phyloP scores from a whole-genome alignment of 2,329 filamentous ascomycete species.

The Pseudohalonectria lignicola region DNA sequence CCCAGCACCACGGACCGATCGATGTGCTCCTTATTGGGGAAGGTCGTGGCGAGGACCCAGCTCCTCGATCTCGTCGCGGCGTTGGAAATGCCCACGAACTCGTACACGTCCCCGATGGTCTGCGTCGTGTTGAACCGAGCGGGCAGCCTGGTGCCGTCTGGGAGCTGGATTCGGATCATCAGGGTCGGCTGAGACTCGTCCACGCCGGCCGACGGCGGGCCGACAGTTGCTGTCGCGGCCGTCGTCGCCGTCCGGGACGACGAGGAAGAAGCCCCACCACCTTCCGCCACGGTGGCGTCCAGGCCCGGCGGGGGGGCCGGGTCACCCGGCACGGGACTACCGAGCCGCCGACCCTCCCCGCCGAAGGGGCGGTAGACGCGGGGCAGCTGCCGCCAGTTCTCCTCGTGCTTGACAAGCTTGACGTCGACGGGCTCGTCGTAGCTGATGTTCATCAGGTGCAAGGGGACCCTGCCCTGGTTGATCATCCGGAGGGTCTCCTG shows the following conservation, averaged over 20 bases:
- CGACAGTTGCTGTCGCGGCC: slow-evolving; percentile 17
- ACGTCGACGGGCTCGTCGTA: slow-evolving; percentile 69
- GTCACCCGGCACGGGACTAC: slow-evolving; percentile 63
- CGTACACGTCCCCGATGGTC: slow-evolving; percentile 68
- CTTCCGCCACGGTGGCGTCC: slow-evolving; percentile 21
- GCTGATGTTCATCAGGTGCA: slow-evolving; percentile 68
- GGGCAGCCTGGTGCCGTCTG: slow-evolving; percentile 65
- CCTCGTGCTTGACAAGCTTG: slow-evolving; percentile 64
- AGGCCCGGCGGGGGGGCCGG: slow-evolving; percentile 20
- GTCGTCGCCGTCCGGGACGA: slow-evolving; percentile 7
- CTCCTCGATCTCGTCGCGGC: slow-evolving; percentile 42
- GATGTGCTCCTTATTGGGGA: slow-evolving; percentile 69
- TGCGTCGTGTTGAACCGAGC: slow-evolving; percentile 73
- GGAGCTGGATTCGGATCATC: slow-evolving; percentile 65
- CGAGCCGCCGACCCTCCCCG: slow-evolving; percentile 62
- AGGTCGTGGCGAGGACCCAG: slow-evolving; percentile 72
- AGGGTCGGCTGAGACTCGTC: slow-evolving; percentile 59
- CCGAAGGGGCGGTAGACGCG: slow-evolving; percentile 67
- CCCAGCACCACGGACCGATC: slow-evolving; percentile 51
- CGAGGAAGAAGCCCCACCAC: slow-evolving; percentile 6
- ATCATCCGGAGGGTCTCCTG: slow-evolving; percentile 64
- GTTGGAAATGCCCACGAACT: slow-evolving; percentile 58
- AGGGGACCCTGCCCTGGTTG: slow-evolving; percentile 61
- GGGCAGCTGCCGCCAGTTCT: slow-evolving; percentile 63
- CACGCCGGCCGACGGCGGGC: slow-evolving; percentile 30